Percentiles rank a stretch among this genome's conserved stretches.
Conservation (phyloP, 148 eudicot genomes). For the Vaccinium myrtillus region DNA sequence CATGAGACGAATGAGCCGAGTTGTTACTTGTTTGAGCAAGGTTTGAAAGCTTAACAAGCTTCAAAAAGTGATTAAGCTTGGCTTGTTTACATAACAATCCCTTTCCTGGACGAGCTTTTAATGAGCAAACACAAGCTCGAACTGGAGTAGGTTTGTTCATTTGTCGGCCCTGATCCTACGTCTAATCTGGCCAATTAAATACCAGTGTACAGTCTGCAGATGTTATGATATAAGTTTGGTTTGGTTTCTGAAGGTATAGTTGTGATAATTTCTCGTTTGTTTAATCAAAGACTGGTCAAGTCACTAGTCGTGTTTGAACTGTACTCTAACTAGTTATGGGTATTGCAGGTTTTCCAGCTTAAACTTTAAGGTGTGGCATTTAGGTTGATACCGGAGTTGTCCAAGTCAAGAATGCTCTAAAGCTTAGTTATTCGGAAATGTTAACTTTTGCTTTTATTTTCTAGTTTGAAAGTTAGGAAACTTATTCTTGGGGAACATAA, state of each 20-base stretch:
- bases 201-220: neutral
- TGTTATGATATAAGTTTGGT: neutral
- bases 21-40: no score
- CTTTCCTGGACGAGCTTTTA: constrained; percentile 20
- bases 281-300: neutral
- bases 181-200: neutral
- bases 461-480: no score
- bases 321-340: constrained; percentile 16
- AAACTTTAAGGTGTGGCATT: constrained; percentile 85
- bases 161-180: neutral
- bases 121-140: neutral
- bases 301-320: neutral
- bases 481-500: no score
- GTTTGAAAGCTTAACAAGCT: no score
- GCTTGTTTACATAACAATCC: no score
- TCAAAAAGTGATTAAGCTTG: no score
- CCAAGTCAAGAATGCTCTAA: constrained; percentile 79
- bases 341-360: constrained; percentile 72
- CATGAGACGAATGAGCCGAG: no score
- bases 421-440: constrained; percentile 37
- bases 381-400: constrained; percentile 79
- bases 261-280: neutral
- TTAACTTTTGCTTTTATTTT: neutral
- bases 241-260: neutral
- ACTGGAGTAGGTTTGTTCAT: neutral